Conservation (phyloP, 345 rosid genomes). For the Salix viminalis region DNA sequence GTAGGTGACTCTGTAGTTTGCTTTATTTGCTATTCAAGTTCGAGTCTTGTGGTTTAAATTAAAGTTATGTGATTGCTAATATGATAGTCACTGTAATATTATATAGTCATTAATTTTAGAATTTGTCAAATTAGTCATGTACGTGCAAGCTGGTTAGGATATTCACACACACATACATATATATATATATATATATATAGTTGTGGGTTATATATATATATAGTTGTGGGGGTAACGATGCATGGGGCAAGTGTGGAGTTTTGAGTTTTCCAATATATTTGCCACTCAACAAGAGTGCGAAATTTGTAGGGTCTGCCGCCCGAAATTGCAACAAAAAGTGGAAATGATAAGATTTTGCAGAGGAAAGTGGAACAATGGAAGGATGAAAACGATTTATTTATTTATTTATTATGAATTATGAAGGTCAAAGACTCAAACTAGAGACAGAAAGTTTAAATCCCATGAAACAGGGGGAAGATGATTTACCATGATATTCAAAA, state of each 20-base stretch:
- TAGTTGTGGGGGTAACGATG: constrained; percentile 30
- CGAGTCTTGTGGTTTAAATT: too few relatives aligned
- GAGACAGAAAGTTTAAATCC: constrained; percentile 18
- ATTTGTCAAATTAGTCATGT: too few relatives aligned
- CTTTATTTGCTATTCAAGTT: too few relatives aligned
- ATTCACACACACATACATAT: too few relatives aligned
- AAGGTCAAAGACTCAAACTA: constrained; percentile 5
- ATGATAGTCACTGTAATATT: too few relatives aligned
- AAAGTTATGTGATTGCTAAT: too few relatives aligned
- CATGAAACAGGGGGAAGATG: constrained; percentile 12
- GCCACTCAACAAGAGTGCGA: constrained; percentile 26
- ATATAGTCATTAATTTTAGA: too few relatives aligned
- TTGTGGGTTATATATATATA: not conserved
- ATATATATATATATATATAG: too few relatives aligned
- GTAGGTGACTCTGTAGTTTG: too few relatives aligned
- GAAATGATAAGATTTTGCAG: constrained; percentile 42
- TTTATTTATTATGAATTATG: not conserved
- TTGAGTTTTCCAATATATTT: constrained; percentile 30
- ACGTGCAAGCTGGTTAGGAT: too few relatives aligned
- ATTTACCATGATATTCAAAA: not conserved
- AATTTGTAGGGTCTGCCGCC: constrained; percentile 40
- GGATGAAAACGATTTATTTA: not conserved
- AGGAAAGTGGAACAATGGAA: constrained; percentile 32
- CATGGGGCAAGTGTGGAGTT: constrained; percentile 46
- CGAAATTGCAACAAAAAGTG: constrained; percentile 39